Evolutionary conservation across 805 yeast species (phyloP), one percentile per base, ranked within the genome.

Genomic region (Ogataea glucozyma): DNA sequence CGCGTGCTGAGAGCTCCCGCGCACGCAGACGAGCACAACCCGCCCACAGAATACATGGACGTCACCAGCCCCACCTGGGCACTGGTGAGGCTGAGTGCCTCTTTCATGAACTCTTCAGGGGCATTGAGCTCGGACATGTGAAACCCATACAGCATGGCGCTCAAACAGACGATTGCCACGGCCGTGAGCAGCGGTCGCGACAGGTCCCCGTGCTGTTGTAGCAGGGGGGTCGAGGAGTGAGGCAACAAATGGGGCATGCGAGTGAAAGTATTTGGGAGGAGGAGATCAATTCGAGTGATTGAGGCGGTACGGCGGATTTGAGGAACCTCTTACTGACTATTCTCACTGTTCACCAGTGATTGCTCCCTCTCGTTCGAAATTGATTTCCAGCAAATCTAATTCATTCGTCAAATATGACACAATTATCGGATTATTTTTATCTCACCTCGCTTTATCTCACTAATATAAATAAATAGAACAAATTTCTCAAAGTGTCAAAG

Each of bases 51-150:
- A 62, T 83, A 88, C 7, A 83, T 74, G 0, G 95, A 81, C 1
- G 95, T 88, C 8, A 83, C 81, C 14, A 83, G 60, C 0, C 97
- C 96, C 26, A 85, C 67, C 41, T 79, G 80, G 26, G 72, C 68
- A 22, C 75, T 73, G 8, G 46, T 43, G 6, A 62, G 37, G 0
- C 24, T 31, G 16, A 62, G 30, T 4, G 49, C 44, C 8, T 22
- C 7, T 31, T 52, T 48, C 16, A 88, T 70, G 23, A 78, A 76
- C 11, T 76, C 73, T 44, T 85, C 85, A 0, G 97, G 97, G 6
- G 97, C 95, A 65, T 91, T 91, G 60, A 91, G 72, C 62, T 90
- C 97, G 1, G 97, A 84, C 84, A 91, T 83, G 61, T 93, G 98
- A 62, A 86, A 88, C 1, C 99, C 99, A 62, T 84, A 93, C 62